Conservation (phyloP, 306 rosid genomes). For the Cucumis hystrix region DNA sequence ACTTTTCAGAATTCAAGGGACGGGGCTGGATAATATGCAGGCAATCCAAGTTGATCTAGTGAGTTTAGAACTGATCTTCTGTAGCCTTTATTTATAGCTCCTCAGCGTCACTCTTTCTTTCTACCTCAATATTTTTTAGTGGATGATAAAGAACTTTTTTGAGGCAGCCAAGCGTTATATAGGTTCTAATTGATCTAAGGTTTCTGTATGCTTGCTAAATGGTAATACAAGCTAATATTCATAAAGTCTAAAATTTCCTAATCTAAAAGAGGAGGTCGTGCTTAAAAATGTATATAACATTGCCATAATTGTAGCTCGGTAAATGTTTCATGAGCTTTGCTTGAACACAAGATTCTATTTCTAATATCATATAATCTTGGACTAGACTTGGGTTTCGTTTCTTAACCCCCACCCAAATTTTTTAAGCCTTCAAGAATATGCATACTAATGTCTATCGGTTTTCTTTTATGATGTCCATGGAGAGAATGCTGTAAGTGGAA, state of each 20-base stretch:
- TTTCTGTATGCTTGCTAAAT: neutral
- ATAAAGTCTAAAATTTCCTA: neutral
- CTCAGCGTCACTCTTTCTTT: neutral
- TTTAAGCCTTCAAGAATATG: neutral
- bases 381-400: too few relatives aligned
- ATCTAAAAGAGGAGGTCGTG: neutral
- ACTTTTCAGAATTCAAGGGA: conserved; percentile 82
- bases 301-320: neutral
- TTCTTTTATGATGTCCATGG: neutral
- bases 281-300: neutral
- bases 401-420: too few relatives aligned
- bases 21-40: conserved; percentile 61
- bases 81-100: neutral
- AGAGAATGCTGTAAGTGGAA: neutral
- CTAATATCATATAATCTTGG: neutral
- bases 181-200: neutral
- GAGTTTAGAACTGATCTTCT: conserved; percentile 19
- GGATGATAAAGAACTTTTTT: neutral
- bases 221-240: neutral
- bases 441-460: neutral
- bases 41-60: conserved; percentile 88
- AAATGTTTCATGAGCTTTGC: neutral
- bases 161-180: neutral
- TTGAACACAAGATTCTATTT: neutral
- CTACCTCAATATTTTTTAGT: neutral